Base-by-base conservation (phyloP, 495 filamentous ascomycete genomes). In the Diplogelasinospora grovesii region DNA sequence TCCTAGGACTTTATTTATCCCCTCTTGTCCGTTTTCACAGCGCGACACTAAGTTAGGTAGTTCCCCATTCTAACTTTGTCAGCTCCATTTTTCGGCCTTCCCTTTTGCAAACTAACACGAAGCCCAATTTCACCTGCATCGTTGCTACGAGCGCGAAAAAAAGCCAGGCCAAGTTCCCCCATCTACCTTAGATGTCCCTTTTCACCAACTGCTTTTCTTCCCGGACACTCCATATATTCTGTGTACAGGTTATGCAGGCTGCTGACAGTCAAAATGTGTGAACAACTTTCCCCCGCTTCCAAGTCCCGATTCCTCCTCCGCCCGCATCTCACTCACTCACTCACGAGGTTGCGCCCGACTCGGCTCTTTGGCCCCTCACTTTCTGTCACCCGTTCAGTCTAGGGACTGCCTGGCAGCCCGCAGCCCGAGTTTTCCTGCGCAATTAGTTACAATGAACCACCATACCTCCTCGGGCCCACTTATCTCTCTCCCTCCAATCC, bases 401-500 rank as follows among this genome's bases (percentile, higher is more conserved):
- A 32, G 29, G 10, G 29, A 32, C 29, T n/a, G n/a, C n/a, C n/a
- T n/a, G n/a, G n/a, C n/a, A n/a, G n/a, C n/a, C n/a, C n/a, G n/a
- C n/a, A n/a, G n/a, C n/a, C n/a, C n/a, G 29, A 32, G 29, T 32
- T 32, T 32, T n/a, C n/a, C 22, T 36, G 41, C 30, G 22, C 41
- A 38, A 3, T 9, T 10, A 24, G 29, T 37, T 13, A 33, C 40
- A 49, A 39, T 31, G 22, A 27, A 28, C 32, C 22, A 13, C 46
- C 39, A 15, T 38, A 28, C 35, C 23, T 13, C 40, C 18, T 19
- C 31, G 30, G 21, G 7, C 11, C 26, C n/a, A n/a, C n/a, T n/a
- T n/a, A n/a, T n/a, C n/a, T n/a, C n/a, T n/a, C 19, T 32, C 18
- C 43, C 24, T 15, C 43, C 43, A 46, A 46, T 43, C 28, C 15